phyloP scores from a whole-genome alignment of 202 grass and related monocot genomes.

The Setaria viridis region DNA sequence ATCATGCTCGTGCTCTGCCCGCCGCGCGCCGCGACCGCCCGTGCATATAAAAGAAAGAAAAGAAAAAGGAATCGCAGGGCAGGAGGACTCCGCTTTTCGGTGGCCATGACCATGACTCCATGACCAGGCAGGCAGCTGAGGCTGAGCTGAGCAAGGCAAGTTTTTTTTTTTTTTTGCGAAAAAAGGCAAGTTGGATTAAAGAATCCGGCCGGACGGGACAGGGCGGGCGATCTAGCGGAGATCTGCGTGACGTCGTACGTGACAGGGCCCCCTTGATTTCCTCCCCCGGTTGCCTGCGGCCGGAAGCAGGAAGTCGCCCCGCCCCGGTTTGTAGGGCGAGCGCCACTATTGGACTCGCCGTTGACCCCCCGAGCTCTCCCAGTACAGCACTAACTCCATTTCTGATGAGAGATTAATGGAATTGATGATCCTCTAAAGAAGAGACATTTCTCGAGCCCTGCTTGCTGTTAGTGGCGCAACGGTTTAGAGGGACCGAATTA shows the following conservation, averaged over 20 bases:
- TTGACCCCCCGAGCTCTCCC: neutral
- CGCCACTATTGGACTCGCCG: neutral
- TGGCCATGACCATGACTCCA: neutral
- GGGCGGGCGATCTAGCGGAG: constrained; percentile 33
- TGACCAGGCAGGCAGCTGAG: neutral
- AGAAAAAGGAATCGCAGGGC: neutral
- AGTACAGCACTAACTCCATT: too few relatives aligned
- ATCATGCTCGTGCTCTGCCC: neutral
- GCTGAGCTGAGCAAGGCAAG: neutral
- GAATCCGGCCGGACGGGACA: neutral
- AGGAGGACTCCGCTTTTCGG: neutral
- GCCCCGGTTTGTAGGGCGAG: neutral
- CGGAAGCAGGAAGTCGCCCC: constrained; percentile 9
- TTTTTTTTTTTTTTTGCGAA: neutral
- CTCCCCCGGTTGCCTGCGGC: neutral
- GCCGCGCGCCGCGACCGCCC: neutral
- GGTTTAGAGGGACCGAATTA: too few relatives aligned
- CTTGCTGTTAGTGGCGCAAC: neutral
- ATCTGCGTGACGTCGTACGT: constrained; percentile 26
- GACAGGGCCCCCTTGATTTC: constrained; percentile 24
- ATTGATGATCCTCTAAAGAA: neutral
- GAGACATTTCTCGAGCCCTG: neutral
- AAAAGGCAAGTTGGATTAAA: neutral
- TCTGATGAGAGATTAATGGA: neutral
- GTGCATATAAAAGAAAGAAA: neutral